Evolutionary conservation across 2,329 filamentous ascomycete genomes (phyloP), one percentile per base, ranked within the genome.

Genomic region (Calonectria montana): DNA sequence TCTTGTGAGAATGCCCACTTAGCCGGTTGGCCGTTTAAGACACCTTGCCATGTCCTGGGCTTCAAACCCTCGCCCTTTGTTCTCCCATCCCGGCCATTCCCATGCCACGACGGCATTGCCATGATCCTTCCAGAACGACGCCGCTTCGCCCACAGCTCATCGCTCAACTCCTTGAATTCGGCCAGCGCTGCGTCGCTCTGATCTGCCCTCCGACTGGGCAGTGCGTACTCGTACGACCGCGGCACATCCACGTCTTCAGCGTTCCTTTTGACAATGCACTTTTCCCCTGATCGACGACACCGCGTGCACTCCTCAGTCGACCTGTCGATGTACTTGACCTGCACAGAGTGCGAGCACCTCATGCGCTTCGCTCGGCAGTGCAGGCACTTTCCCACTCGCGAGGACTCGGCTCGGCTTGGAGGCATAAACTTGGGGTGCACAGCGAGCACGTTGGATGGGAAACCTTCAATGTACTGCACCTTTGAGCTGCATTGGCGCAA

Each of bases 241-340:
- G 35, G 25, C 6, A 65, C 9, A 13, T 47, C 87, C 59, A 91
- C 83, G 3, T 91, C 87, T 77, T 92, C 89, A 80, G 91, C 89
- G 68, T 91, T 90, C 12, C 84, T 83, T 74, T 91, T 86, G 16
- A 74, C 76, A 31, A 75, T 75, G 72, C 75, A 84, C 69, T 23
- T 75, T 59, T 74, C 72, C 12, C 76, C 80, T 61, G 78, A 80
- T 66, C 73, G 70, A 48, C 31, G 69, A 35, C 75, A 81, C 69
- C 75, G 77, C 61, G 61, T 67, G 64, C 76, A 81, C 37, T 47
- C 87, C n/a, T 87, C 77, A 2, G 66, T 86, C 66, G 91, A 23
- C 16, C 84, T 82, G 3, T 84, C 85, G 27, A 86, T 16, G 16
- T 65, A 65, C 21, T 53, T 61, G 29, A 55, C 43, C 2, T 12